These are phyloP conservation scores for Erodium moschatum DNA, from an alignment of 441 rosid species.

Conservation along the genomic window DNA sequence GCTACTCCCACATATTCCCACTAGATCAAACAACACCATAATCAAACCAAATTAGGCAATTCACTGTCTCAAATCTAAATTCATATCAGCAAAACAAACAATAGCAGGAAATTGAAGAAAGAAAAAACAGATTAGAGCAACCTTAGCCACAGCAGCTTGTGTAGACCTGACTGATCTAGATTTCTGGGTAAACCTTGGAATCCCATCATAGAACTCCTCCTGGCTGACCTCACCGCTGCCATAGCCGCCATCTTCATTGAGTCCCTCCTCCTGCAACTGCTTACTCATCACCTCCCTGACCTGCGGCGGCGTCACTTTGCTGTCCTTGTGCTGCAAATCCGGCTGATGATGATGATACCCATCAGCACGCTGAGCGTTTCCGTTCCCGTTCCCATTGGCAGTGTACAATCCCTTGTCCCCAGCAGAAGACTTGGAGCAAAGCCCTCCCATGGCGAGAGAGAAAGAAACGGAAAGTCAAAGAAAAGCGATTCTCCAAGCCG, in stretches of 20 bases:
- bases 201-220: constrained; percentile 11
- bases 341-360: not conserved
- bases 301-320: not conserved
- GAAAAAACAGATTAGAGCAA: not conserved
- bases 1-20: not conserved
- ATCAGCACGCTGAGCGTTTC: no score
- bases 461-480: not conserved
- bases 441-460: constrained; percentile 7
- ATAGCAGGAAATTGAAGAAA: not conserved
- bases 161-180: constrained; percentile 12
- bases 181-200: constrained; percentile 4
- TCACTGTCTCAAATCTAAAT: not conserved
- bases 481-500: not conserved
- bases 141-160: constrained; percentile 9
- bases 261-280: constrained; percentile 5
- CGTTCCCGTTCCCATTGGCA: not conserved
- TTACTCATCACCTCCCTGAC: not conserved
- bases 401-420: not conserved
- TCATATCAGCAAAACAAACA: not conserved
- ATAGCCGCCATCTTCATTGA: not conserved
- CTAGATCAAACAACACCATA: not conserved
- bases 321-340: not conserved
- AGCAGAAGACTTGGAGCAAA: constrained; percentile 6
- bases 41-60: not conserved
- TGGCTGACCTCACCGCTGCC: constrained; percentile 12